Evolutionary conservation across 2,329 filamentous ascomycete genomes (phyloP), one percentile per base, ranked within the genome.

Genomic region (Fusarium hostae): DNA sequence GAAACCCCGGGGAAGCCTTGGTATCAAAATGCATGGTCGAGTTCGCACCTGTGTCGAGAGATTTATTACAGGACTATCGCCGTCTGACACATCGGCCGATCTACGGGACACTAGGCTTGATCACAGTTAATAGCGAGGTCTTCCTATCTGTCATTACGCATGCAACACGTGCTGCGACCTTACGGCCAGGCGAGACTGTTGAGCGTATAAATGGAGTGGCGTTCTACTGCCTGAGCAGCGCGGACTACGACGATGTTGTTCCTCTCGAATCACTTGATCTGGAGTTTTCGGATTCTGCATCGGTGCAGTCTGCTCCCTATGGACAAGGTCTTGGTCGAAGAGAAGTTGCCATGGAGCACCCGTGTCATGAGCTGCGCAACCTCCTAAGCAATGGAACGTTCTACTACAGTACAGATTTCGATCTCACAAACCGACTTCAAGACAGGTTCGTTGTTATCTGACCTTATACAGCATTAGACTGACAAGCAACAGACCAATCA

Each of bases 361-460:
- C 96, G 10, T 98, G 95, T 81, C 85, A 94, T 76, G 93, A 96
- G 48, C 82, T 99, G 66, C 95, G 95, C 81, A 98, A 97, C 85
- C 88, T 99, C 40, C 85, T 99, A 61, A 92, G 94, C 78, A 95
- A 97, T 80, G 95, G 95, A 30, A 97, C 92, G 34, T 99, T 99
- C 79, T 99, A 98, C 81, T 99, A 98, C 83, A 98, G 94, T 79
- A 94, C 94, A n/a, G 94, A 98, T 81, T 99, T 99, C 80, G 95
- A 99, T 79, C 85, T 99, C 52, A 99, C 96, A 6, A 95, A 97
- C 81, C 89, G 96, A 74, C 84, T 98, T 70, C 96, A 99, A 81
- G 92, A 98, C 78, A 90, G 95, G 88, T 94, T 73, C 60, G 79
- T 66, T 52, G 34, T 26, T 28, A 40, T 13, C 12, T 34, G 40